Conservation (phyloP, 305 asterid species). For the Solanum hybrid region DNA sequence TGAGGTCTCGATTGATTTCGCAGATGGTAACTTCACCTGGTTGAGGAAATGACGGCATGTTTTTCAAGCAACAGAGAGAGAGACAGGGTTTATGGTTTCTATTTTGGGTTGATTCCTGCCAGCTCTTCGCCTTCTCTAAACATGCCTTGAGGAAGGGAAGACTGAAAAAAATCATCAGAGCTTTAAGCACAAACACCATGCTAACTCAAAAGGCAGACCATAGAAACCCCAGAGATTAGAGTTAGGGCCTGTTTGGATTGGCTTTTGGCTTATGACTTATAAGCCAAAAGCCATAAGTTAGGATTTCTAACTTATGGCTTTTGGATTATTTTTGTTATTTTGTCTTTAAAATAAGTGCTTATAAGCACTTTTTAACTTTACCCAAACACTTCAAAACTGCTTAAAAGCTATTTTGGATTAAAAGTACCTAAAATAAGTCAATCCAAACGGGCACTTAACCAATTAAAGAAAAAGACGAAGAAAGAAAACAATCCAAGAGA, state of each 20-base stretch:
- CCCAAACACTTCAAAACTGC: no score
- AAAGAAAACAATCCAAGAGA: not conserved
- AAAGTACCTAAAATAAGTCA: no score
- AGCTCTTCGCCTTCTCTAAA: constrained; percentile 1
- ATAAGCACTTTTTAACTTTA: no score
- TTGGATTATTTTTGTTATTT: no score
- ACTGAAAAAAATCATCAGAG: constrained; percentile 25
- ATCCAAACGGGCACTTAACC: not conserved
- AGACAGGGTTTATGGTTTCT: constrained; percentile 34
- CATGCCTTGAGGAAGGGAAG: not conserved
- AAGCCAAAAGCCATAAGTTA: no score
- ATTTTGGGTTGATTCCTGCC: constrained; percentile 24
- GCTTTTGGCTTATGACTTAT: no score
- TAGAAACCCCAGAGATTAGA: not conserved
- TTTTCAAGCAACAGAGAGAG: not conserved
- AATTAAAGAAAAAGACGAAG: not conserved
- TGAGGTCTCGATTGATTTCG: constrained; percentile 80
- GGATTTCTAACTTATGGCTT: no score
- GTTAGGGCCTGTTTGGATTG: not conserved
- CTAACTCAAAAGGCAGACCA: not conserved
- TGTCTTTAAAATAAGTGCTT: no score
- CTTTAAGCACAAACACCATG: not conserved
- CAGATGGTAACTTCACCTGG: constrained; percentile 81
- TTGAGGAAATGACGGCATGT: constrained; percentile 78
- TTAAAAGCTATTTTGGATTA: no score